Base-by-base conservation (phyloP, 2,329 filamentous ascomycete genomes). In the Mollisia scopiformis region DNA sequence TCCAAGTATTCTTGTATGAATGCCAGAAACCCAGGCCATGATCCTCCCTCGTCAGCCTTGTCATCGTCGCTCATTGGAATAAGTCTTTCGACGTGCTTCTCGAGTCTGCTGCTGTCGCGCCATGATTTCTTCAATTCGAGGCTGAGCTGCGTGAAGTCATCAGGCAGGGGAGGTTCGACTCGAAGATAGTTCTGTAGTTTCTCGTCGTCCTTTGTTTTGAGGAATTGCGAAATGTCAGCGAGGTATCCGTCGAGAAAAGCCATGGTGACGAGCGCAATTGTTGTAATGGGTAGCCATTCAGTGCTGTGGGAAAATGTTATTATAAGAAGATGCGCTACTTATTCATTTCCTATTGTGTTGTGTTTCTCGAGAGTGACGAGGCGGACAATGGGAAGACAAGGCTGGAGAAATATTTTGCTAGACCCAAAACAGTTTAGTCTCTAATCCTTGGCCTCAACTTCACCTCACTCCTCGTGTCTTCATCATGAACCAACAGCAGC, bases 1-100 rank as follows among this genome's bases (percentile, higher is more conserved):
- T 84, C 80, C 65, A 97, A 81, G 71, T 96, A 97, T 53, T 92
- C 87, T 69, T 87, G 89, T 74, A 96, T 85, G 71, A 97, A 96
- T 2, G 86, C 83, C 53, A 89, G 80, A 73, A 97, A 92, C 1
- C 89, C 86, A 0, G 87, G 85, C 92, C 92, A 96, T 0, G 84
- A 81, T 7, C 88, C 84, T 43, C 83, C 87, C 64, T 84, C 81
- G 1, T 87, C 88, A 55, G 90, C 86, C 0, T 81, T 79, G 1
- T 86, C 82, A 43, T 89, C 83, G 55, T 88, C 83, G 7, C 88
- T 84, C 62, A 88, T 82, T 0, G 88, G 88, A 1, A 94, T 80
- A 11, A 83, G 78, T 49, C 80, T 81, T 60, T 88, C 85, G 64
- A 92, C 85, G 62, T 88, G 80, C 62, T 79, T 80, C 51, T 89